Evolutionary conservation across 768 basidiomycete genomes (phyloP), one percentile per base, ranked within the genome.

Genomic region (Psilocybe cyanescens): DNA sequence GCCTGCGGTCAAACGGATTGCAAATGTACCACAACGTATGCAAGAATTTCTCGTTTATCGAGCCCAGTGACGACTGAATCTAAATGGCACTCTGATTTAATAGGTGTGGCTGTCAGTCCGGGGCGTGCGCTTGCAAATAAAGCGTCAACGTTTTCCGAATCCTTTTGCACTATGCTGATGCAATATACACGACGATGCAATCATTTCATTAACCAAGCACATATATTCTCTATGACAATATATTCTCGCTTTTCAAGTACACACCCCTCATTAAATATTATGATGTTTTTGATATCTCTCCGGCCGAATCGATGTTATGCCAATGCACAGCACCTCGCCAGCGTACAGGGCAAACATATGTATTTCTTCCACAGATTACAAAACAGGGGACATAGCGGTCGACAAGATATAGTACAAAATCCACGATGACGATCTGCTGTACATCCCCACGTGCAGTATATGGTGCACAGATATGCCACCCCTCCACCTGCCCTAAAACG

Each of bases 1-100:
- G 66, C 67, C 47, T 78, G 77, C 67, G 69, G 67, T 29, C 50
- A 63, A 37, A 62, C 8, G 46, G 56, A 54, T 58, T 73, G 71
- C 68, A 62, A 59, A 16, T 75, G 76, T 69, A 68, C 39, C 11
- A 5, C 44, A 1, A 11, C 59, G 76, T 76, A 67, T 1, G 68
- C 59, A 14, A 6, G 7, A 11, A 29, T 33, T 24, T n/a, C 24
- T 47, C 41, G 37, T 33, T 44, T 41, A 17, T 3, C 24, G 5
- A 19, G 4, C 24, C 3, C 29, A n/a, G 8, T 29, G 12, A 47
- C 17, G 0, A 17, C 16, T 50, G 17, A 45, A 16, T 33, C 14
- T 9, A 14, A 31, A n/a, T 7, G 31, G n/a, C 39, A 16, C 30
- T 19, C 30, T 35, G 39, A 19, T 45, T 61, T 37, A n/a, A 28